Evolutionary conservation across 805 yeast genomes (phyloP).

Genomic region (Clavispora santaluciae): DNA sequence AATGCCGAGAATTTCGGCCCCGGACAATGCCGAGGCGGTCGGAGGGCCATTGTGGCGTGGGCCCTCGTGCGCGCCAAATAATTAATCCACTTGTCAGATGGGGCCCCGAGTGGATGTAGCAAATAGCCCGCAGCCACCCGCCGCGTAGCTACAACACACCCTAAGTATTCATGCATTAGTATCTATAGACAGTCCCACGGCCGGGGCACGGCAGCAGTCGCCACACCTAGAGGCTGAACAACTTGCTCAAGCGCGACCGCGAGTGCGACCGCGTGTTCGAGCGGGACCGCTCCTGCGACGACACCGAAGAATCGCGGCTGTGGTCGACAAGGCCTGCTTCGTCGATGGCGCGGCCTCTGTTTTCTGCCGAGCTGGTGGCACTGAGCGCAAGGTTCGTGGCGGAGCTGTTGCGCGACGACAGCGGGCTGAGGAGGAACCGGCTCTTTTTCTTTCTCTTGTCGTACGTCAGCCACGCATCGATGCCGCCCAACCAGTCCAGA

Average conservation of each 20-base stretch:
- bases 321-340: constrained; percentile 1
- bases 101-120: too few relatives aligned
- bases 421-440: constrained; percentile 11
- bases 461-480: constrained; percentile 18
- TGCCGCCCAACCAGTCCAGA: constrained; percentile 27
- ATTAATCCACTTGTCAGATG: too few relatives aligned
- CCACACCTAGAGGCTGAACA: not conserved
- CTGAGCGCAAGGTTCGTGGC: constrained; percentile 7
- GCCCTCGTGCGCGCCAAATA: too few relatives aligned
- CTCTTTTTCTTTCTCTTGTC: constrained; percentile 15
- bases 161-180: too few relatives aligned
- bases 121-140: too few relatives aligned
- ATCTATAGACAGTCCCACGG: too few relatives aligned
- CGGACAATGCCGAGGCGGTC: too few relatives aligned
- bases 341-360: constrained; percentile 6
- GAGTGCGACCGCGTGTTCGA: not conserved
- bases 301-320: constrained; percentile 6
- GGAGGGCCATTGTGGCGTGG: too few relatives aligned
- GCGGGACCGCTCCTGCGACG: not conserved
- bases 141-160: too few relatives aligned
- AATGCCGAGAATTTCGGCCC: too few relatives aligned
- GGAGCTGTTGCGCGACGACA: constrained; percentile 11
- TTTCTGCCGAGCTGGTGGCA: constrained; percentile 6
- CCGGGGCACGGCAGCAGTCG: too few relatives aligned
- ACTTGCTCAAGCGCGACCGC: constrained; percentile 2